Base-by-base conservation (phyloP, 2,329 filamentous ascomycete genomes). In the Byssoonygena ceratinophila region DNA sequence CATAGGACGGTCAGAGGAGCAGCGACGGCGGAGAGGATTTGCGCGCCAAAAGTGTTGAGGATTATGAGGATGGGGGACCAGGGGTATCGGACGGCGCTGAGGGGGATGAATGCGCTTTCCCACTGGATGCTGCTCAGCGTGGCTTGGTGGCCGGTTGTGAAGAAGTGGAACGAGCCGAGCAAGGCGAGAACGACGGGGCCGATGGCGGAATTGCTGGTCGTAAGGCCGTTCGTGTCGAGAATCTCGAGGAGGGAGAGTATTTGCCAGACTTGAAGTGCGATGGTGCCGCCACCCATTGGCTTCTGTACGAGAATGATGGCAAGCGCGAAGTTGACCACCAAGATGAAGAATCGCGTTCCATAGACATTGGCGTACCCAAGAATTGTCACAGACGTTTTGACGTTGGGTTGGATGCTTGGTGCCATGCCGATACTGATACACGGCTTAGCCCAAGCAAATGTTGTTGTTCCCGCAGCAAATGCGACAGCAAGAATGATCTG, bases 91-190 rank as follows among this genome's bases (percentile, higher is more conserved):
- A 98, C 80, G 4, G 80, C 81, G 54, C 84, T 81, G 6, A 97
- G 77, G 0, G 91, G 86, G 59, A 98, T 87, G 70, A 98, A 98
- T 2, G 89, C 91, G 18, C 81, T 80, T 71, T 98, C 92, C 92
- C 92, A 98, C 65, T 98, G 92, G 63, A 98, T 91, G 59, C 82
- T 87, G 59, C 83, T 79, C 22, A 95, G 78, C 0, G 83, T 85
- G 11, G 91, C 91, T 70, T 97, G 91, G 68, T 98, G 92, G 56
- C 92, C 92, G 0, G 92, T 98, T 66, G 94, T 96, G 80, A 98
- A 98, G 74, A 83, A 98, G 73, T 96, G 84, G 69, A 91, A 94
- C 62, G 85, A 88, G 55, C 90, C 92, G 0, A 98, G 80, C n/a
- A 97, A 72, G 9, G 83, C 91, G 23, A 97, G 79, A 57, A 94